These are phyloP conservation scores for Trichocomaceae sp. DNA, from an alignment of 2,329 filamentous ascomycete genomes.

Conservation along the genomic window DNA sequence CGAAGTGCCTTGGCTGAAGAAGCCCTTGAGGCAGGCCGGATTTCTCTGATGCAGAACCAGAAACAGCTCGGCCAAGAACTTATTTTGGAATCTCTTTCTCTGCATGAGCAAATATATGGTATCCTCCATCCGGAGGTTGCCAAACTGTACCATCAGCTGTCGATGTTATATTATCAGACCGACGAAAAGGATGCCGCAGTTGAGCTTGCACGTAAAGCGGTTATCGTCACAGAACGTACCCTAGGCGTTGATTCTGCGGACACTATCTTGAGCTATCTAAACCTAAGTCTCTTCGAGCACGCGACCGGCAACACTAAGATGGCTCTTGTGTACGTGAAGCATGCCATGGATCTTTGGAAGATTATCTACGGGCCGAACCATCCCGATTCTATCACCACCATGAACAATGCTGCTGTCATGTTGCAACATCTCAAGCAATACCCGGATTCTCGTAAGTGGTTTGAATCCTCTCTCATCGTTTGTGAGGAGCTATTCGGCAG, in stretches of 20 bases:
- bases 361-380: constrained; percentile 90
- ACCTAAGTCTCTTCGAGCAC: constrained; percentile 89
- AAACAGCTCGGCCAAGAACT: constrained; percentile 94
- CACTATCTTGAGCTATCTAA: constrained; percentile 91
- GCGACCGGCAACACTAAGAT: constrained; percentile 81
- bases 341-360: constrained; percentile 93
- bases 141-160: constrained; percentile 87
- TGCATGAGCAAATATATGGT: constrained; percentile 98
- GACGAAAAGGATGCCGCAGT: constrained; percentile 95
- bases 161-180: constrained; percentile 94
- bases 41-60: constrained; percentile 92
- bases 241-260: constrained; percentile 89
- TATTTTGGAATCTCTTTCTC: constrained; percentile 85
- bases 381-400: constrained; percentile 94
- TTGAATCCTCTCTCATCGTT: constrained; percentile 82
- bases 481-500: constrained; percentile 87
- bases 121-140: constrained; percentile 95
- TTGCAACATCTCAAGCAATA: constrained; percentile 92
- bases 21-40: constrained; percentile 87
- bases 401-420: constrained; percentile 99
- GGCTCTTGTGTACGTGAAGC: constrained; percentile 82
- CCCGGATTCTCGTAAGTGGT: constrained; percentile 92
- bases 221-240: constrained; percentile 91
- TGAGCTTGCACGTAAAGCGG: constrained; percentile 90
- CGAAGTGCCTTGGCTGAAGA: constrained; percentile 89